These are phyloP conservation scores for Anthracocystis panici-leucophaei DNA, from an alignment of 1,284 basidiomycete species.

Conservation along the genomic window DNA sequence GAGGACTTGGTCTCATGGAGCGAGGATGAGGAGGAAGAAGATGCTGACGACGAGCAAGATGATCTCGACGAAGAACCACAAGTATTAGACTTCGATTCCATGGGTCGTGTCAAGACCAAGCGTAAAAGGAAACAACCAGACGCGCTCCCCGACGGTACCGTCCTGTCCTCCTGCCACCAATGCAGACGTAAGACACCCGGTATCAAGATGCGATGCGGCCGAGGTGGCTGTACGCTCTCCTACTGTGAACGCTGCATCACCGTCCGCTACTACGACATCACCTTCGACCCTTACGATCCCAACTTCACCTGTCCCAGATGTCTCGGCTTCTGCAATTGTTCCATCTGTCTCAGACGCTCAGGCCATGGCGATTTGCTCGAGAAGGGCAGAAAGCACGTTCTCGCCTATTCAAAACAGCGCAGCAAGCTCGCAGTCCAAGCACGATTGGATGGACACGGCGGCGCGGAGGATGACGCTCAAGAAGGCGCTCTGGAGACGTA, in stretches of 20 bases:
- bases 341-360: conserved; percentile 35
- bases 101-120: conserved; percentile 14
- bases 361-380: conserved; percentile 29
- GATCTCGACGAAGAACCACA: conserved; percentile 3
- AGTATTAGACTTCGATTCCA: conserved; percentile 7
- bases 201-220: conserved; percentile 49
- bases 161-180: conserved; percentile 48
- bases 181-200: conserved; percentile 43
- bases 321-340: conserved; percentile 51
- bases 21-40: conserved; percentile 39
- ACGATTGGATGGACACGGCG: not conserved
- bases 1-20: conserved; percentile 33
- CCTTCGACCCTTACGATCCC: conserved; percentile 23
- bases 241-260: conserved; percentile 46
- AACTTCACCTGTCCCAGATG: conserved; percentile 49
- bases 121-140: conserved; percentile 17
- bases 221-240: conserved; percentile 25
- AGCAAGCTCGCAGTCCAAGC: conserved; percentile 11
- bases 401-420: conserved; percentile 23
- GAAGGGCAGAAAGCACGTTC: conserved; percentile 12
- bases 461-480: conserved; percentile 14
- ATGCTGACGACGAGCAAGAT: conserved; percentile 10
- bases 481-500: not conserved
- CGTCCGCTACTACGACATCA: conserved; percentile 33
- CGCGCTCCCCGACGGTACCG: conserved; percentile 28